Evolutionary conservation across 805 yeast species (phyloP), one percentile per base, ranked within the genome.

Genomic region (Saccharomyces eubayanus): DNA sequence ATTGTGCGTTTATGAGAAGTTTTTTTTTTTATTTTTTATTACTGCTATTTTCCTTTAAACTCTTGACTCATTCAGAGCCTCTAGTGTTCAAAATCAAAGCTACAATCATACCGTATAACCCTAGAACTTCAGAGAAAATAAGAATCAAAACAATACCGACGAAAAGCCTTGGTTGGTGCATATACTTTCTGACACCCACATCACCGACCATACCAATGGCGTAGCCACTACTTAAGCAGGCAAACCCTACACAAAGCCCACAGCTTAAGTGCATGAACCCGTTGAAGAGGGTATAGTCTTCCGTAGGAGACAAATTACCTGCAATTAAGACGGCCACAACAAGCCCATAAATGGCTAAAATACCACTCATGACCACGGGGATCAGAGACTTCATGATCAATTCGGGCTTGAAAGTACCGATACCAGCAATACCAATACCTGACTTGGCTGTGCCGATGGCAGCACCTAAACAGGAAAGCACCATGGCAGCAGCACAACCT

Each of bases 231-330:
- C 98, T 91, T 67, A 94, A 77, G 70, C 98, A 91, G 3, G 98
- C 90, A 66, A 94, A 89, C 1, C 99, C 99, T 47, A 94, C 99
- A 40, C 95, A 82, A 56, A 92, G 74, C 1, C 99, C 99, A 72
- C 97, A 90, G 51, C 95, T 91, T 70, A 94, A 76, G 73, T 94
- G 99, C 96, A 94, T 89, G 71, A 90, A 90, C n/a, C 99, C 99
- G 67, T 89, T 87, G 74, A 89, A 94, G 53, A 94, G 74, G 3
- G 97, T 84, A 72, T 94, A 91, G 49, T 83, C 80, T 58, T 83
- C 82, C 43, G 81, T 71, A 40, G 97, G 97, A 28, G 85, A 79
- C 61, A 91, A 75, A 6, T 89, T 90, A 56, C 94, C 96, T 28
- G 99, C 97, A 64, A 94, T 92, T 64, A 94, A 77, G 46, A 94